Base-by-base conservation (phyloP, 371 early-diverging fungal species). In the Syncephalastrum sp. region DNA sequence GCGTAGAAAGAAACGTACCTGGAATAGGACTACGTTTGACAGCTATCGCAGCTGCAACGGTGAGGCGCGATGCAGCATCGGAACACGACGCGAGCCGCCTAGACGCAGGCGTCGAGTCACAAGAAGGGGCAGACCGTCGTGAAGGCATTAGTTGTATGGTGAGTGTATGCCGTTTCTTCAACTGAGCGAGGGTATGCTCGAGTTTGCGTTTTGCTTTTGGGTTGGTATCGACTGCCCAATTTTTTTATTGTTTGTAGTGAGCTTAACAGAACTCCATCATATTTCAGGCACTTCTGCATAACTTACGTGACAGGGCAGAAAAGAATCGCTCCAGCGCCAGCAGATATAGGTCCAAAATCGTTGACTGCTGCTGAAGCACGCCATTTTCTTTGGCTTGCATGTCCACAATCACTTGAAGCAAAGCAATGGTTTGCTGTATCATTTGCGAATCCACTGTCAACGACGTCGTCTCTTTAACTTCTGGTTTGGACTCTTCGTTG, bases 1-100 rank as follows among this genome's bases (percentile, higher is more conserved):
- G 45, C 43, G 2, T 25, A 38, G 16, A 24, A 19, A 27, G 7
- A 43, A 33, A 44, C 47, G 49, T 64, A 72, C 75, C 72, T 10
- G 87, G 87, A 33, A 86, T 82, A 16, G 85, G 87, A 6, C 84
- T 84, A 51, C 83, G 80, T 65, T 86, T 86, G n/a, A 86, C 64
- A 14, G 82, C 80, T 19, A 86, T 74, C 13, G 87, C 87, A 24
- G 70, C 63, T 17, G 68, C 51, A 17, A 86, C 72, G 3, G 83
- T 82, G 5, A 83, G 78, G 16, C 75, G 65, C 50, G 81, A 70
- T 6, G 84, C 73, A 15, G 71, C 54, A 25, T 82, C 72, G 3
- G 79, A 71, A 10, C 78, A 55, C 16, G 46, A n/a, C 59, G 67
- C n/a, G 61, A 21, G 56, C n/a, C 48, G 52, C 17, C 51, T 27